Evolutionary conservation across 1,284 basidiomycete species (phyloP).

Genomic region (Papiliotrema terrestris): DNA sequence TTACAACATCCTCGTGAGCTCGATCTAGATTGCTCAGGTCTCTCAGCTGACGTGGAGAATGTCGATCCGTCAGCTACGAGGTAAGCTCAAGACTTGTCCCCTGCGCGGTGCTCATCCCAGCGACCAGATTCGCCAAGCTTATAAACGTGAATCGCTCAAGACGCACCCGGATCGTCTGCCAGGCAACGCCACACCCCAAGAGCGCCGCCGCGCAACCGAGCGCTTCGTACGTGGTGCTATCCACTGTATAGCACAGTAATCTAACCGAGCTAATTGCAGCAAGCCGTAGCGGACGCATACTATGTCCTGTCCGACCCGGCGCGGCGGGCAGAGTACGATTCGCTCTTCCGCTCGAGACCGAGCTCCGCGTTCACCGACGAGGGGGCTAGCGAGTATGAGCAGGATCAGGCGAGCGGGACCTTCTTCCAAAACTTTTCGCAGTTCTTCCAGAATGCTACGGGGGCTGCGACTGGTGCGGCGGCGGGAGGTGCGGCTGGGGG

Average conservation of each 20-base stretch:
- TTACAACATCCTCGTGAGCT: slow-evolving; percentile 41
- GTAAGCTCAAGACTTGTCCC: slow-evolving; percentile 17
- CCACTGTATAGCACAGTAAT: background rate
- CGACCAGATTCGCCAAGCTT: slow-evolving; percentile 48
- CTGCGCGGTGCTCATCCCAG: slow-evolving; percentile 9
- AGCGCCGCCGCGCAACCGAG: slow-evolving; percentile 73
- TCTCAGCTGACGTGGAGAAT: slow-evolving; percentile 23
- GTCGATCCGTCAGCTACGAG: slow-evolving; percentile 35
- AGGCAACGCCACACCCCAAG: slow-evolving; percentile 63
- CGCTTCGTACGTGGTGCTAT: slow-evolving; percentile 54
- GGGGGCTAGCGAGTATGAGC: slow-evolving; percentile 49
- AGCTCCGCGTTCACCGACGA: slow-evolving; percentile 41
- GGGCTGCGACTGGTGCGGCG: slow-evolving; percentile 36
- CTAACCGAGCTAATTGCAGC: slow-evolving; percentile 10
- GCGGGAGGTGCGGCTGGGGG: slow-evolving; percentile 6
- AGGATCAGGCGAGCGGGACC: slow-evolving; percentile 60
- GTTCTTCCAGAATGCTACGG: slow-evolving; percentile 57
- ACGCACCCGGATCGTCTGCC: slow-evolving; percentile 85
- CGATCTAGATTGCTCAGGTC: background rate
- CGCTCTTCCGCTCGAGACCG: slow-evolving; percentile 55
- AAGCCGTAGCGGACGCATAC: slow-evolving; percentile 93
- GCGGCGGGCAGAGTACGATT: slow-evolving; percentile 78
- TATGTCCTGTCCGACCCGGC: slow-evolving; percentile 81
- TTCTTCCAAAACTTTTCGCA: slow-evolving; percentile 75
- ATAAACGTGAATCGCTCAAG: slow-evolving; percentile 53